Percentiles rank a stretch among this genome's conserved stretches.
These are phyloP conservation scores for Stagonosporopsis cucurbitacearum DNA, from an alignment of 2,329 filamentous ascomycete genomes.

Conservation along the genomic window DNA sequence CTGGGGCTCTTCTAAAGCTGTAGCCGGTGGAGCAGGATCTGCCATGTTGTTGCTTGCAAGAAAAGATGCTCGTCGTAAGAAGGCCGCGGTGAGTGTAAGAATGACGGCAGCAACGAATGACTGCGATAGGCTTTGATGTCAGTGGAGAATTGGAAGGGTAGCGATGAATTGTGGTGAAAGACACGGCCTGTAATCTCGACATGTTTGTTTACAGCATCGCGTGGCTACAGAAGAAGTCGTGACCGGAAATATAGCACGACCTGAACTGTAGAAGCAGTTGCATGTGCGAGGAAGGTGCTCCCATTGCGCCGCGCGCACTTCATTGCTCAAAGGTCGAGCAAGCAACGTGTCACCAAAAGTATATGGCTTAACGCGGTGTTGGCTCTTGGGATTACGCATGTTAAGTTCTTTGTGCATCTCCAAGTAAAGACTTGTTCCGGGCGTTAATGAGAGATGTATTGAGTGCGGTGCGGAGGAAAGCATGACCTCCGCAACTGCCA, in stretches of 20 bases:
- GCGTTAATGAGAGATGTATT: not conserved
- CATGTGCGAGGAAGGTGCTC: not conserved
- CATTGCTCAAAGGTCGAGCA: not conserved
- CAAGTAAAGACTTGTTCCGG: not conserved
- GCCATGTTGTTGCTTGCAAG: conserved; percentile 1
- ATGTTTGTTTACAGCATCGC: conserved; percentile 6
- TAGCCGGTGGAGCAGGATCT: conserved; percentile 1
- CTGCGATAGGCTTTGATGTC: not conserved
- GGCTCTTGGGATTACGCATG: not conserved
- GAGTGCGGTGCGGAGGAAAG: not conserved
- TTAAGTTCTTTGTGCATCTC: not conserved
- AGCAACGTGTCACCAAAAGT: not conserved
- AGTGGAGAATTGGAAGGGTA: not conserved
- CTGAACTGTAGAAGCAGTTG: not conserved
- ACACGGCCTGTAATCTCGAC: not conserved
- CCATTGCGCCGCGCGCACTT: not conserved
- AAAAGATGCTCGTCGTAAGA: conserved; percentile 1
- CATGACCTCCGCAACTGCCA: conserved; percentile 14
- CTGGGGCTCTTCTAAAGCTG: not conserved
- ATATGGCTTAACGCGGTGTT: not conserved
- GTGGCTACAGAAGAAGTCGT: conserved; percentile 16
- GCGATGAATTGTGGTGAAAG: not conserved
- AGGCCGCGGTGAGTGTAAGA: conserved; percentile 1
- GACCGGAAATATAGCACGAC: not conserved
- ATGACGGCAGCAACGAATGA: conserved; percentile 4